These are phyloP conservation scores for Ustilago vetiveriae DNA, from an alignment of 1,284 basidiomycete species.

Conservation along the genomic window DNA sequence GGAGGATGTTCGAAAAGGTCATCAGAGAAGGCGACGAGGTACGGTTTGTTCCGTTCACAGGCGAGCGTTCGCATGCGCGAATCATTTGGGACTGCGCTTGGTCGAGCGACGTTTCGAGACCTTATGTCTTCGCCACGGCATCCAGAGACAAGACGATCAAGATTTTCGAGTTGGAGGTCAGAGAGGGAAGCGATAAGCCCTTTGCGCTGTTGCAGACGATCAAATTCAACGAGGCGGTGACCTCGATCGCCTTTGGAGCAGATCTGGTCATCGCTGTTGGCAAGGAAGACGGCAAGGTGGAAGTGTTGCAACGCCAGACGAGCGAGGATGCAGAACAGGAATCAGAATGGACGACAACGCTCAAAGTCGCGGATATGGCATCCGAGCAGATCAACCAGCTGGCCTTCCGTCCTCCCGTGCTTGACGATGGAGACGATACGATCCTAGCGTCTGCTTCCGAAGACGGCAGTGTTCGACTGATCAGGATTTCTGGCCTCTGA, in stretches of 20 bases:
- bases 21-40: background rate
- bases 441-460: conserved; percentile 50
- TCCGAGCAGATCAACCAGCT: conserved; percentile 57
- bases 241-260: conserved; percentile 43
- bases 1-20: conserved; percentile 78
- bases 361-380: conserved; percentile 44
- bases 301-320: conserved; percentile 68
- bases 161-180: conserved; percentile 37
- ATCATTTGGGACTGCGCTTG: conserved; percentile 97
- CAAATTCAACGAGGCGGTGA: conserved; percentile 46
- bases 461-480: conserved; percentile 54
- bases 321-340: background rate
- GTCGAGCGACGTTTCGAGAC: conserved; percentile 70
- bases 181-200: conserved; percentile 19
- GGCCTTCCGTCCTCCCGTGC: conserved; percentile 50
- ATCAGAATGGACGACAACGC: conserved; percentile 21
- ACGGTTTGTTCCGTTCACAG: conserved; percentile 43
- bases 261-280: conserved; percentile 79
- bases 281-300: conserved; percentile 91
- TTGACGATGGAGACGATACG: conserved; percentile 41
- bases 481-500: conserved; percentile 16
- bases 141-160: conserved; percentile 92
- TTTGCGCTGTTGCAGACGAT: conserved; percentile 36
- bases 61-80: conserved; percentile 82
- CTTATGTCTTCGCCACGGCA: conserved; percentile 83